These are phyloP conservation scores for Arthrinium puccinioides DNA, from an alignment of 2,329 filamentous ascomycete genomes.

Conservation along the genomic window DNA sequence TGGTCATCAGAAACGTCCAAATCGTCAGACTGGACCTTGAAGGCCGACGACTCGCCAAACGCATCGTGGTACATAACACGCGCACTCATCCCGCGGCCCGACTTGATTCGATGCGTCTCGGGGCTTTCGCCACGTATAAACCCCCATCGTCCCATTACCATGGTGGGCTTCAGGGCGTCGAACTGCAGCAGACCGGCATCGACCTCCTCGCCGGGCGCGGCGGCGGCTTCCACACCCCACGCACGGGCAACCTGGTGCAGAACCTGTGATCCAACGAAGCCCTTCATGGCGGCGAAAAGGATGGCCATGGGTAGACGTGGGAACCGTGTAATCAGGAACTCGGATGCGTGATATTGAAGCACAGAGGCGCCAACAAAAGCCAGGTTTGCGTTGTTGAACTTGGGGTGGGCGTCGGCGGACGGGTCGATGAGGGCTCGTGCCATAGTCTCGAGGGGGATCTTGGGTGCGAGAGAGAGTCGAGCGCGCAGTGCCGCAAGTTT, in stretches of 20 bases:
- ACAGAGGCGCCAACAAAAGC: constrained; percentile 75
- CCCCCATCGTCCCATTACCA: constrained; percentile 41
- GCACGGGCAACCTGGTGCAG: constrained; percentile 67
- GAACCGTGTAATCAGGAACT: constrained; percentile 82
- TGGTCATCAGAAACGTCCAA: constrained; percentile 13
- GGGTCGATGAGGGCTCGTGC: constrained; percentile 79
- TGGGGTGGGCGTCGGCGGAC: constrained; percentile 70
- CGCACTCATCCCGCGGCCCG: constrained; percentile 65
- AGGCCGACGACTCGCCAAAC: constrained; percentile 61
- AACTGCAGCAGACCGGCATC: constrained; percentile 89
- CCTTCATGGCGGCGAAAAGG: constrained; percentile 77
- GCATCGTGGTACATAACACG: constrained; percentile 76
- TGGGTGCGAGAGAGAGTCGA: constrained; percentile 72
- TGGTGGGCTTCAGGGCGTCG: constrained; percentile 38
- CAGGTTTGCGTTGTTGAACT: constrained; percentile 85
- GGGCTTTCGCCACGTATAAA: constrained; percentile 44
- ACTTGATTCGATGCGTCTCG: constrained; percentile 39
- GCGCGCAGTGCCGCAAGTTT: constrained; percentile 92
- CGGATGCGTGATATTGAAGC: constrained; percentile 80
- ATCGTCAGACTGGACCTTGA: constrained; percentile 9
- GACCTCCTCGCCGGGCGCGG: constrained; percentile 80
- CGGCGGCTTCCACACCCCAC: constrained; percentile 90
- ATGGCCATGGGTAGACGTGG: constrained; percentile 87
- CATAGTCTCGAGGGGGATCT: constrained; percentile 78
- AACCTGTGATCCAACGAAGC: constrained; percentile 70